phyloP scores from a whole-genome alignment of 2,329 filamentous ascomycete genomes.

The Elsinoe batatas region DNA sequence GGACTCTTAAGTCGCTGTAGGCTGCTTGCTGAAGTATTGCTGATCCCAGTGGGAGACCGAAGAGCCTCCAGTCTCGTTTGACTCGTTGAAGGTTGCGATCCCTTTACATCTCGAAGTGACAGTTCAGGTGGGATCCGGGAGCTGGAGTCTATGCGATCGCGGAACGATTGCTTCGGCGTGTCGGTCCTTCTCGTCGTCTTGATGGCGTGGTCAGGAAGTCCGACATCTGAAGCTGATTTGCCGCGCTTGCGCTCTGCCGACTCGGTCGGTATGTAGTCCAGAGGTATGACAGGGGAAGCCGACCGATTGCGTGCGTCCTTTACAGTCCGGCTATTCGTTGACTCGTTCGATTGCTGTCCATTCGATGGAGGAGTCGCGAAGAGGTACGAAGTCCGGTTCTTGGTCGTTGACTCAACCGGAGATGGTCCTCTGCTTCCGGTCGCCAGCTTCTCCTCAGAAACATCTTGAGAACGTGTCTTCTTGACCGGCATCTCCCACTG shows the following conservation, averaged over 20 bases:
- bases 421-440: conserved; percentile 20
- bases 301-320: background rate
- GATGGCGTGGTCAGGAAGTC: conserved; percentile 30
- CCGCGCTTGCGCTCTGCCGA: conserved; percentile 6
- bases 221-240: conserved; percentile 28
- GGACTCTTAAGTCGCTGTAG: conserved; percentile 32
- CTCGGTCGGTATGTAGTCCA: conserved; percentile 9
- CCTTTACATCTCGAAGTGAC: background rate
- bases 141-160: conserved; percentile 20
- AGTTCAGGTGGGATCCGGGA: background rate
- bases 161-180: conserved; percentile 29
- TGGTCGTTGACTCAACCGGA: conserved; percentile 34
- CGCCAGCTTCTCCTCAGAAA: background rate
- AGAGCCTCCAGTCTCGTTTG: conserved; percentile 21
- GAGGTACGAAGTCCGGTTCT: conserved; percentile 38
- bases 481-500: conserved; percentile 12
- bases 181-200: conserved; percentile 30
- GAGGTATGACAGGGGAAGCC: background rate
- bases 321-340: background rate
- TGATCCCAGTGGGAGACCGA: conserved; percentile 34
- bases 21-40: conserved; percentile 35
- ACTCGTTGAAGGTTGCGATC: background rate
- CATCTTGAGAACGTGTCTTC: background rate
- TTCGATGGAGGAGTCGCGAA: conserved; percentile 34
- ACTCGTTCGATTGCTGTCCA: background rate